Conservation (phyloP, 2,329 filamentous ascomycete genomes). For the Alternaria triticimaculans region DNA sequence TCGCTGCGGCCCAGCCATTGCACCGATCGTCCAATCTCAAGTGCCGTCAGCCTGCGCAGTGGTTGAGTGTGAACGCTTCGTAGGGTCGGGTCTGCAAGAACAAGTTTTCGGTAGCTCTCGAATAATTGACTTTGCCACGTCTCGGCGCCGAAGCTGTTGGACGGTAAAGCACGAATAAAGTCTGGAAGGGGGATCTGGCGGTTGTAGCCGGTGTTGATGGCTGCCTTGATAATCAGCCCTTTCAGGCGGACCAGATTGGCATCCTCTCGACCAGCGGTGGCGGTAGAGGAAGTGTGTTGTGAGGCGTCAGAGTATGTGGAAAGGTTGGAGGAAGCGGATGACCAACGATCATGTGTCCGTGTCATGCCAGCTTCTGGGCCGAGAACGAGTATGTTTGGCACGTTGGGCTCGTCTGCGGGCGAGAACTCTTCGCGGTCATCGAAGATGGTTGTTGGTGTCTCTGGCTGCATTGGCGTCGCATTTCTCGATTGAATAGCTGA, state of each 20-base stretch:
- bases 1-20: constrained; percentile 74
- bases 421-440: constrained; percentile 82
- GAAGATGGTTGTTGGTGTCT: constrained; percentile 94
- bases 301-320: constrained; percentile 78
- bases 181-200: constrained; percentile 69
- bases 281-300: constrained; percentile 72
- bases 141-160: constrained; percentile 77
- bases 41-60: constrained; percentile 66
- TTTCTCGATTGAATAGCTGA: constrained; percentile 51
- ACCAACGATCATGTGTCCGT: constrained; percentile 73
- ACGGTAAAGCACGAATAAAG: constrained; percentile 77
- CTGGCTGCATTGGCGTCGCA: constrained; percentile 61
- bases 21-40: constrained; percentile 83
- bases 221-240: constrained; percentile 80
- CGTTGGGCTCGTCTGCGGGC: constrained; percentile 72
- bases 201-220: constrained; percentile 81
- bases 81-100: constrained; percentile 75
- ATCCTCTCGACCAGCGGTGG: constrained; percentile 73
- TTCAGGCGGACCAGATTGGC: constrained; percentile 79
- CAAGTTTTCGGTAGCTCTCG: constrained; percentile 79
- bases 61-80: constrained; percentile 57
- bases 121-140: constrained; percentile 75
- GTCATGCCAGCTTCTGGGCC: constrained; percentile 67
- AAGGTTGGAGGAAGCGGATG: constrained; percentile 74
- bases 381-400: constrained; percentile 88